phyloP scores from a whole-genome alignment of 2,329 filamentous ascomycete species.

The Coniosporium tulheliwenetii region DNA sequence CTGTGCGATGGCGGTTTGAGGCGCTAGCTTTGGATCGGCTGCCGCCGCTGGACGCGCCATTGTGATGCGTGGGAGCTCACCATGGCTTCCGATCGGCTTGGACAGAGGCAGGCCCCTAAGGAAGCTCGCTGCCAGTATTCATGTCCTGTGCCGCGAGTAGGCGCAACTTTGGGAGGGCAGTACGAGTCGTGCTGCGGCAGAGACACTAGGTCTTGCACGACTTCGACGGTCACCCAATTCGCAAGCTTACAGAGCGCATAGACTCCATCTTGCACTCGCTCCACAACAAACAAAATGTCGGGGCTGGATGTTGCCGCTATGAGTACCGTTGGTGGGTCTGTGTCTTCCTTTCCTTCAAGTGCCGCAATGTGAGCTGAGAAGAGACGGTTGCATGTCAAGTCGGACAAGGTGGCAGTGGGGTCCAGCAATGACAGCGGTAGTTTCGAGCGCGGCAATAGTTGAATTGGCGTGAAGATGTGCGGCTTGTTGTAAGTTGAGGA shows the following conservation, averaged over 20 bases:
- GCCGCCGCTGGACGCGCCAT: conserved; percentile 14
- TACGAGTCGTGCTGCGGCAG: too few relatives aligned
- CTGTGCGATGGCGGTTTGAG: background rate
- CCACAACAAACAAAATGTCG: conserved; percentile 44
- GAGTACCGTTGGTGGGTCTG: conserved; percentile 41
- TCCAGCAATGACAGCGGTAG: conserved; percentile 48
- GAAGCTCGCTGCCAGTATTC: conserved; percentile 18
- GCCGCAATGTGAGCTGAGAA: conserved; percentile 49
- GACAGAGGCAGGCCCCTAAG: conserved; percentile 6
- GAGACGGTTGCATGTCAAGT: conserved; percentile 36
- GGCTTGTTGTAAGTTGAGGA: conserved; percentile 5
- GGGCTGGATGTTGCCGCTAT: conserved; percentile 44
- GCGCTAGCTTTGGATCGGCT: conserved; percentile 1
- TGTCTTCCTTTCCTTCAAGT: conserved; percentile 40
- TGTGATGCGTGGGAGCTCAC: conserved; percentile 11
- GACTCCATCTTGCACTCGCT: conserved; percentile 43
- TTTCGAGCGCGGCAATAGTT: conserved; percentile 42
- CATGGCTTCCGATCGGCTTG: conserved; percentile 5
- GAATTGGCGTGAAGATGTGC: conserved; percentile 12
- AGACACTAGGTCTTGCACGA: conserved; percentile 21
- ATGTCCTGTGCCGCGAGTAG: background rate
- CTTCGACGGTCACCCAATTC: conserved; percentile 45
- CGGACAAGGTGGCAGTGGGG: conserved; percentile 33
- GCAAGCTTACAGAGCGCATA: conserved; percentile 57
- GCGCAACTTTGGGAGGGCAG: too few relatives aligned